Conservation (phyloP, 2,329 filamentous ascomycete genomes). For the Xylariaceae sp. region DNA sequence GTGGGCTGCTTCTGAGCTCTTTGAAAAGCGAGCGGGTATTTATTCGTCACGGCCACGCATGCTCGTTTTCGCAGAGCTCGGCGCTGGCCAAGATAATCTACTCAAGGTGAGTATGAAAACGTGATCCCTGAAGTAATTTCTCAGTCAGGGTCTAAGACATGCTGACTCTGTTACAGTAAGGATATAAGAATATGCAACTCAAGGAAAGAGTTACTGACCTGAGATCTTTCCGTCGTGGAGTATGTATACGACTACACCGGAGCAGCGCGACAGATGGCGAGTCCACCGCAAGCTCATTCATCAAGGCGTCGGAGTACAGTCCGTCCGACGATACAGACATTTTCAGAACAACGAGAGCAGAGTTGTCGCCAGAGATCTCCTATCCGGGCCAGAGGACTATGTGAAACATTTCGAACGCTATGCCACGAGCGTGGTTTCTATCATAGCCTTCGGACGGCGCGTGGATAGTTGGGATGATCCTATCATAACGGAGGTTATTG, state of each 20-base stretch:
- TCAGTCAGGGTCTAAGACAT: too few species aligned
- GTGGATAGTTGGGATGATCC: conserved; percentile 49
- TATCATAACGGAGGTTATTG: conserved; percentile 57
- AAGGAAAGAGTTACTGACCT: too few species aligned
- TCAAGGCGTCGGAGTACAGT: conserved; percentile 50
- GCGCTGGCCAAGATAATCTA: conserved; percentile 40
- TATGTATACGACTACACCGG: conserved; percentile 38
- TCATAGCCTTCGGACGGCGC: conserved; percentile 54
- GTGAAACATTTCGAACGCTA: conserved; percentile 52
- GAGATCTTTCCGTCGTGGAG: too few species aligned
- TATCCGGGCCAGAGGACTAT: conserved; percentile 42
- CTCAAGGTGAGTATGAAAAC: too few species aligned
- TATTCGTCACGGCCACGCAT: conserved; percentile 49
- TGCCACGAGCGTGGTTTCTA: conserved; percentile 50
- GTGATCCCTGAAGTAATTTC: too few species aligned
- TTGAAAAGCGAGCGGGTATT: conserved; percentile 49
- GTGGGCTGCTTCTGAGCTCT: conserved; percentile 49
- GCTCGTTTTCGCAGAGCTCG: conserved; percentile 45
- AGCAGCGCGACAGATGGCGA: conserved; percentile 41
- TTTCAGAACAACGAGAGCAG: conserved; percentile 58
- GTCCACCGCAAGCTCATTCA: conserved; percentile 49
- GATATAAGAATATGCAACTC: too few species aligned
- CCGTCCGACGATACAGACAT: conserved; percentile 48
- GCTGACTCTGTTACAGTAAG: too few species aligned
- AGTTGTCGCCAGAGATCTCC: conserved; percentile 48